These are phyloP conservation scores for Babesia sp. DNA, from an alignment of 169 alveolate species.

Conservation along the genomic window DNA sequence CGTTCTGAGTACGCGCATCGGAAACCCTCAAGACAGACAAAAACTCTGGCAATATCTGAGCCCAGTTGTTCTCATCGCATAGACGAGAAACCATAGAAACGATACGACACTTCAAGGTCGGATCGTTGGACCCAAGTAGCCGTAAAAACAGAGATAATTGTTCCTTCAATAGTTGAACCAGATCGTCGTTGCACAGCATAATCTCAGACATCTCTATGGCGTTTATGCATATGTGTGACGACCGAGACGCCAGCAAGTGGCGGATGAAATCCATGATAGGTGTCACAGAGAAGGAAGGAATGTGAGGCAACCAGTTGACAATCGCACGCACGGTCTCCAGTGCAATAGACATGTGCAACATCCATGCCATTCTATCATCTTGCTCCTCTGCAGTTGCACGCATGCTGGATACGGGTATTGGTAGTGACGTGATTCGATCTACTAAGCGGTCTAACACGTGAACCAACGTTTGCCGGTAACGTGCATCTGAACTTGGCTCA, in stretches of 20 bases:
- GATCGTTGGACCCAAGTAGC: constrained; percentile 8
- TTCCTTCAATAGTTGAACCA: constrained; percentile 4
- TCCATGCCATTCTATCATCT: constrained; percentile 20
- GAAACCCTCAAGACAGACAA: constrained; percentile 86
- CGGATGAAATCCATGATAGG: constrained; percentile 17
- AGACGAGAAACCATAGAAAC: constrained; percentile 85
- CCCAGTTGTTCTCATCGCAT: constrained; percentile 86
- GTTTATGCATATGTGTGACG: constrained; percentile 34
- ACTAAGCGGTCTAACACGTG: constrained; percentile 27
- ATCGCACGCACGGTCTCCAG: constrained; percentile 51
- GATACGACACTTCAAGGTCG: constrained; percentile 64
- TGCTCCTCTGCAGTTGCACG: not conserved
- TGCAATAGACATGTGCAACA: constrained; percentile 33
- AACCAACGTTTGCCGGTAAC: constrained; percentile 17
- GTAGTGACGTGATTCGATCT: constrained; percentile 13
- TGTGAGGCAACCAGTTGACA: constrained; percentile 41
- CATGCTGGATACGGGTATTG: not conserved
- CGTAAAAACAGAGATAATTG: constrained; percentile 11
- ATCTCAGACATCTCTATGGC: constrained; percentile 49
- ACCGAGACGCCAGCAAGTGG: constrained; percentile 24
- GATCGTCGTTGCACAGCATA: constrained; percentile 7
- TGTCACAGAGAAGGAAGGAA: constrained; percentile 20
- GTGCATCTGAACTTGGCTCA: constrained; percentile 16
- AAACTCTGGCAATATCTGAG: constrained; percentile 87
- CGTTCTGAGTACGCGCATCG: constrained; percentile 89